These are phyloP conservation scores for Sclerotiophoma versabilis DNA, from an alignment of 2,329 filamentous ascomycete species.

Conservation along the genomic window DNA sequence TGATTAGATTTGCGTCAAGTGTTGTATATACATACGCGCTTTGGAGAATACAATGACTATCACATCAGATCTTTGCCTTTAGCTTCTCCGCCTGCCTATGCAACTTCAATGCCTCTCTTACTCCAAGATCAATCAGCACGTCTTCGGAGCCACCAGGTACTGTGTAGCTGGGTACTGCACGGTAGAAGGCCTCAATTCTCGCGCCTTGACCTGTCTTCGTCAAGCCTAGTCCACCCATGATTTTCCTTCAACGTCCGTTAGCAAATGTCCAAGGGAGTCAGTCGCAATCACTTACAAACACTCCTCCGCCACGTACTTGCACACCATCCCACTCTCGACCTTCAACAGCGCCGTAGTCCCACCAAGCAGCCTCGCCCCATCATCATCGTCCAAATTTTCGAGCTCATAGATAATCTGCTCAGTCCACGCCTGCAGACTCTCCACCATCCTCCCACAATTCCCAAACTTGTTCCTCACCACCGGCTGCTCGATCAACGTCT, in stretches of 20 bases:
- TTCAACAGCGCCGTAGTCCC: slow-evolving; percentile 37
- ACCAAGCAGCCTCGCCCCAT: slow-evolving; percentile 29
- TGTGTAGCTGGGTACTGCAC: slow-evolving; percentile 31
- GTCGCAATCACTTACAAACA: slow-evolving; percentile 31
- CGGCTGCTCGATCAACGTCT: slow-evolving; percentile 42
- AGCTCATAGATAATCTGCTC: slow-evolving; percentile 41
- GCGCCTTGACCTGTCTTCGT: slow-evolving; percentile 38
- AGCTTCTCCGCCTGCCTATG: slow-evolving; percentile 33
- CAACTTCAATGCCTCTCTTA: slow-evolving; percentile 40
- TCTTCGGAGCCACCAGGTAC: slow-evolving; percentile 40
- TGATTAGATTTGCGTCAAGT: not conserved
- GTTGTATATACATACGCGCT: not conserved
- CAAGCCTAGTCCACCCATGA: slow-evolving; percentile 25
- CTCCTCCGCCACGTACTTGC: slow-evolving; percentile 37
- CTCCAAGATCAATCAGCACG: slow-evolving; percentile 40
- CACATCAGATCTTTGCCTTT: slow-evolving; percentile 23
- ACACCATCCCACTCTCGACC: slow-evolving; percentile 35
- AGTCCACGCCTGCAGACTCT: slow-evolving; percentile 38
- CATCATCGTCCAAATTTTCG: slow-evolving; percentile 28
- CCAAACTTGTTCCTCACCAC: slow-evolving; percentile 44
- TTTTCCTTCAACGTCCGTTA: slow-evolving; percentile 6
- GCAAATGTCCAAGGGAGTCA: not conserved
- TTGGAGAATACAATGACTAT: not conserved
- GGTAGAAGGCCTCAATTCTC: slow-evolving; percentile 38
- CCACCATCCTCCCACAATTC: slow-evolving; percentile 39